Evolutionary conservation across 2,329 filamentous ascomycete genomes (phyloP), one percentile per base, ranked within the genome.

Genomic region (Sporothrix mexicana): DNA sequence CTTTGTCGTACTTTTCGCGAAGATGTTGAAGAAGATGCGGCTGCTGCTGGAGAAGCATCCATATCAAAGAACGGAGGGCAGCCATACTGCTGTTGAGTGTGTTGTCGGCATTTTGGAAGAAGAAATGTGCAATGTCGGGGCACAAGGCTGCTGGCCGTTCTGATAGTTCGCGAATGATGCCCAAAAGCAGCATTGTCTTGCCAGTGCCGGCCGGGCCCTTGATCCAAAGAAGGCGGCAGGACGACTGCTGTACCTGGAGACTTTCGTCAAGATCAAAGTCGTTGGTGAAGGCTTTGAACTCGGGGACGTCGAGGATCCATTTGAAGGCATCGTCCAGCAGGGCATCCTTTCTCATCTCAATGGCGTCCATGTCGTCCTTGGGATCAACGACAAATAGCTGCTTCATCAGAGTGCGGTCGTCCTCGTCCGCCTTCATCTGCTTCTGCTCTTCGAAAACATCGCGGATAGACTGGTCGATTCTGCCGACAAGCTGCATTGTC

Each of bases 41-140:
- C 67, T 76, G 74, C 72, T 77, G 74, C 43, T 74, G 45, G 74
- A 76, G 71, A 9, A 77, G 74, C 66, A 77, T 69, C 76, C 75
- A 77, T 23, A 76, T 73, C 69, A 76, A 59, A 57, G 76, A 74
- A 43, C 75, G 59, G 36, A 77, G 73, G 66, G 73, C 67, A 51
- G 75, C 75, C 12, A 74, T 75, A 10, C 72, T 74, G 67, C 62
- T 75, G 71, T 76, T 74, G 68, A 77, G 36, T 30, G 57, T 45
- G n/a, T 51, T 43, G 49, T 76, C 68, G 43, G 73, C 75, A 67
- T 72, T 73, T 68, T 77, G 73, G 15, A 74, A 76, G 70, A 77
- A 71, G 36, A 77, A 66, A 74, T 74, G 55, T 5, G 43, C 25
- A 13, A 71, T 47, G 45, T 59, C 55, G 1, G 59, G 57, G 10